Evolutionary conservation across 2,329 filamentous ascomycete species (phyloP).

Genomic region (Chalara sp.): DNA sequence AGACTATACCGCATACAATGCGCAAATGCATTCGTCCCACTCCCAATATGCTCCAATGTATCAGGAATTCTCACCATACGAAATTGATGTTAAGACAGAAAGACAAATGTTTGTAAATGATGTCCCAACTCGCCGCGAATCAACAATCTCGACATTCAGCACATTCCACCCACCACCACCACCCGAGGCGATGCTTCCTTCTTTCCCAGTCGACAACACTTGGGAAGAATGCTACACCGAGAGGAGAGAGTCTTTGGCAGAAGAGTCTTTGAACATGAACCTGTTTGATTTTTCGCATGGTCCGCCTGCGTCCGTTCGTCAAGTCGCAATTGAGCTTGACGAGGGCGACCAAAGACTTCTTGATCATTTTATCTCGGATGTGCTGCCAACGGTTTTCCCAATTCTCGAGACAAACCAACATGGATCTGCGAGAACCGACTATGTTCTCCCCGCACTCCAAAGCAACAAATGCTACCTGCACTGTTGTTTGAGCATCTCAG

Average conservation of each 20-base stretch:
- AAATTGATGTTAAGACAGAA: slow-evolving; percentile 94
- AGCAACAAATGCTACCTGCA: slow-evolving; percentile 91
- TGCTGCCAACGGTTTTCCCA: slow-evolving; percentile 85
- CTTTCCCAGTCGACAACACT: slow-evolving; percentile 60
- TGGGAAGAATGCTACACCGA: slow-evolving; percentile 66
- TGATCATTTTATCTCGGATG: slow-evolving; percentile 84
- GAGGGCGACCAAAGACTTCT: slow-evolving; percentile 82
- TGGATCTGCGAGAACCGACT: slow-evolving; percentile 70
- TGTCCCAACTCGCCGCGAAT: slow-evolving; percentile 77
- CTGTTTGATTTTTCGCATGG: slow-evolving; percentile 78
- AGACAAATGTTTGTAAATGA: slow-evolving; percentile 91
- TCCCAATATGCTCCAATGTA: slow-evolving; percentile 37
- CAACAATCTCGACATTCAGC: slow-evolving; percentile 86
- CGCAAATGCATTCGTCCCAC: slow-evolving; percentile 48
- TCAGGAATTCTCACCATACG: slow-evolving; percentile 66
- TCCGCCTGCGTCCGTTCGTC: slow-evolving; percentile 52
- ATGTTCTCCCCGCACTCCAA: slow-evolving; percentile 82
- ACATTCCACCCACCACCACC: slow-evolving; percentile 78
- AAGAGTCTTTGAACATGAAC: slow-evolving; percentile 65
- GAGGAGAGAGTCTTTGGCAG: slow-evolving; percentile 54
- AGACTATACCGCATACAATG: slow-evolving; percentile 56
- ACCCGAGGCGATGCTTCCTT: slow-evolving; percentile 58
- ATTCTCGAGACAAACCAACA: slow-evolving; percentile 86
- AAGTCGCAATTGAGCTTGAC: slow-evolving; percentile 74
- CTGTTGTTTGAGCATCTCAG: slow-evolving; percentile 89